Evolutionary conservation across 75 land plant species (phyloP), one percentile per base, ranked within the genome.

Genomic region (Larix kaempferi): DNA sequence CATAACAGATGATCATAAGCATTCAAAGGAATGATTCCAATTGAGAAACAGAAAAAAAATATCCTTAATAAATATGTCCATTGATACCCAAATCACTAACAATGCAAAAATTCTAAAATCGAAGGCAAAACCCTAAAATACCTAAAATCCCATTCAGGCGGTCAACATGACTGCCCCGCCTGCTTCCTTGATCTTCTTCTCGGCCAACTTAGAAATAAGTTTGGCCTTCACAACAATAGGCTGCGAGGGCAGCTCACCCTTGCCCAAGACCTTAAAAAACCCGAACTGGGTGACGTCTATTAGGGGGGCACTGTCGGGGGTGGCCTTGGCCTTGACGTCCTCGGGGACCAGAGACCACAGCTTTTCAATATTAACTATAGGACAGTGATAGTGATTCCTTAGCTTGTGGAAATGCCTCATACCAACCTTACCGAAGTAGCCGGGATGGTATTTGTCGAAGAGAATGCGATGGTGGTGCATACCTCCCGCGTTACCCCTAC

Each of bases 361-460:
- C 81, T 84, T 81, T 67, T 89, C 91, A 69, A 90, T 72, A 81
- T 90, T 90, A 44, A 89, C 84, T n/a, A 80, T 81, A 19, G 90
- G 90, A 52, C 90, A 80, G 79, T 81, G 73, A 78, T 78, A 87
- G 77, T 81, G 78, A 81, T 89, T 89, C 59, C 76, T 81, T 14
- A 87, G 77, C 76, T 74, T 63, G 83, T 88, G 89, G 85, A 88
- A 88, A 79, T 88, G 87, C 27, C 91, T 78, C 91, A 89, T 89
- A 57, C 91, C 91, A 35, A 89, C 91, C 81, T 89, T 89, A 11
- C 91, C 91, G 80, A 89, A 89, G 81, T 88, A 89, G 1, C 91
- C 91, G 14, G 91, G 91, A 79, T 89, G 91, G 78, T 84, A 89
- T 80, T 89, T 89, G 82, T 89, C 91, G 82, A 89, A 89, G 58